These are phyloP conservation scores for Rhizophagus prolifer DNA, from an alignment of 192 early-diverging fungal species.

Conservation along the genomic window DNA sequence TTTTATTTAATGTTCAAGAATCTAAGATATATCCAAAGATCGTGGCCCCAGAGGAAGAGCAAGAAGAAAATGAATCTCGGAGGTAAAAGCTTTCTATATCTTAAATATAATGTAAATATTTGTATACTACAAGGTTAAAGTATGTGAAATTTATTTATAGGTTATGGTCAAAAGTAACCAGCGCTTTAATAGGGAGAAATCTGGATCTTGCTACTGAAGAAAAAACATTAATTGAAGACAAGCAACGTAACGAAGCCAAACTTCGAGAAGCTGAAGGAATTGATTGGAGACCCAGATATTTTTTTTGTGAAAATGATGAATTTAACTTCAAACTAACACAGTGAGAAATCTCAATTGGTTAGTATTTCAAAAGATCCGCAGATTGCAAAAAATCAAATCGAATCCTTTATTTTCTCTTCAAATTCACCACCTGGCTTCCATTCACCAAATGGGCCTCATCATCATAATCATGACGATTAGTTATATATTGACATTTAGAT, in stretches of 20 bases:
- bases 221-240: conserved; percentile 72
- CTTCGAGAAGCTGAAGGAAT: conserved; percentile 52
- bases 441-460: conserved; percentile 16
- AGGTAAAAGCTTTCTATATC: conserved; percentile 39
- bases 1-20: conserved; percentile 74
- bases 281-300: conserved; percentile 66
- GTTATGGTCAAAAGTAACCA: conserved; percentile 76
- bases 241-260: conserved; percentile 61
- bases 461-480: conserved; percentile 3
- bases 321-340: conserved; percentile 48
- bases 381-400: conserved; percentile 38
- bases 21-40: conserved; percentile 68
- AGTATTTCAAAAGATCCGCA: conserved; percentile 40
- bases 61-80: conserved; percentile 82
- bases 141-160: conserved; percentile 31
- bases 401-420: conserved; percentile 32
- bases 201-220: conserved; percentile 67
- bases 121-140: neutral
- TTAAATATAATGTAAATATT: neutral
- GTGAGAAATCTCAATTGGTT: conserved; percentile 24
- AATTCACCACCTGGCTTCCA: conserved; percentile 18
- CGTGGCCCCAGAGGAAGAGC: conserved; percentile 64
- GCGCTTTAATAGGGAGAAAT: conserved; percentile 61
- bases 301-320: conserved; percentile 39
- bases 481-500: neutral